Evolutionary conservation across 768 basidiomycete species (phyloP), one percentile per base, ranked within the genome.

Genomic region (Fibroporia radiculosa): DNA sequence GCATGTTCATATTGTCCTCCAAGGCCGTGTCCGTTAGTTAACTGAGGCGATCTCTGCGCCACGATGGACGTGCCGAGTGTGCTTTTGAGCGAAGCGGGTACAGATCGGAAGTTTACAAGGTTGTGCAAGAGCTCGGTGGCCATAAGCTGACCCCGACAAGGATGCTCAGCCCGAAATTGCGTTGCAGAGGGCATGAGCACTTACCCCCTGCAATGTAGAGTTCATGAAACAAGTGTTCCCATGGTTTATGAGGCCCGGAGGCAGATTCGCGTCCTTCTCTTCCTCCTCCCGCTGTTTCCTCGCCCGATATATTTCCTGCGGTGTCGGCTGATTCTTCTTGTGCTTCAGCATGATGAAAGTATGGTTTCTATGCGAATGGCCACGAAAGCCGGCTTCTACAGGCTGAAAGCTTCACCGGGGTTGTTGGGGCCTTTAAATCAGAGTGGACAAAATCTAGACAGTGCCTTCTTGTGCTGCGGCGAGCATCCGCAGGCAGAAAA

Each of bases 201-300:
- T 53, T 65, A 84, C 86, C 29, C 84, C 87, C 61, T 97, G 93
- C 23, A 97, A 68, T 24, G 92, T 89, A 25, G 90, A 92, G 65
- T 95, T 97, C 84, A 93, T 89, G 65, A 93, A 97, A 65, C 93
- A 97, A 0, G 92, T 95, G 61, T 89, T 89, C 33, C 84, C 83
- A 66, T 88, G 84, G 59, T 90, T 90, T 35, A 78, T 57, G 19
- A 90, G 69, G 5, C 86, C 86, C 3, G 86, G 84, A 0, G 86
- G 86, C 8, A 87, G 66, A 32, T 73, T 67, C 0, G 80, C 80
- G 5, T 65, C 62, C 56, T 62, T 68, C 57, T 84, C 83, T 40
- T 68, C 66, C 53, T 85, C 83, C 59, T 86, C 82, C 55, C 73
- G 69, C 42, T 71, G 69, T 53, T 70, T 78, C 42, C 75, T 66